Evolutionary conservation across 1,139 yeast species (phyloP).

Genomic region (Zygosaccharomyces sapae): DNA sequence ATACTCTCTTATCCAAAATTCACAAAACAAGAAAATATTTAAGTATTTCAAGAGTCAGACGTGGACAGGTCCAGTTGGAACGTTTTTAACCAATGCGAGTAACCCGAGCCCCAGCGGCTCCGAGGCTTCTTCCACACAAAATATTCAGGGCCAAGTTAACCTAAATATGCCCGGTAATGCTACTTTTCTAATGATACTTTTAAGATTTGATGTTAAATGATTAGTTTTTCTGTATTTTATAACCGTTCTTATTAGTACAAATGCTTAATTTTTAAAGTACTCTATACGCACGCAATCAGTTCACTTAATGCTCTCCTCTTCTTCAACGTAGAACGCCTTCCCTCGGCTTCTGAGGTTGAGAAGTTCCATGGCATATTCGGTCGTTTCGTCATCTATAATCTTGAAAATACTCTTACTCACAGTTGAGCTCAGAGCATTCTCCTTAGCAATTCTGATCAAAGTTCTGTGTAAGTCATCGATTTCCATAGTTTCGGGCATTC

Average conservation of each 20-base stretch:
- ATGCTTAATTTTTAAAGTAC: not conserved
- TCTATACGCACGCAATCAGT: not conserved
- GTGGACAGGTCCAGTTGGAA: constrained; percentile 17
- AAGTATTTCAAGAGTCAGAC: constrained; percentile 11
- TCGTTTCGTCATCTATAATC: constrained; percentile 59
- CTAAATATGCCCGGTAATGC: constrained; percentile 14
- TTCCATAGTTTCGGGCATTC: constrained; percentile 58
- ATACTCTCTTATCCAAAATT: constrained; percentile 20
- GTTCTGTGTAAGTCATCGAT: constrained; percentile 64
- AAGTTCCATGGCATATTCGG: constrained; percentile 41
- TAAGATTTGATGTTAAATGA: not conserved
- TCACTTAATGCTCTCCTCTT: too few relatives aligned
- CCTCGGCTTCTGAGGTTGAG: constrained; percentile 45
- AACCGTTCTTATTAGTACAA: not conserved
- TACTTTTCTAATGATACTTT: constrained; percentile 11
- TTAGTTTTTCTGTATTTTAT: constrained; percentile 1
- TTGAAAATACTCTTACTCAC: constrained; percentile 58
- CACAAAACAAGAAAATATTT: constrained; percentile 16
- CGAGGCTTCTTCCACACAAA: constrained; percentile 11
- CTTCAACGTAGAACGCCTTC: constrained; percentile 39
- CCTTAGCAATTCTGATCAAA: constrained; percentile 58
- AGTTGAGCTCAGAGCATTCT: constrained; percentile 56
- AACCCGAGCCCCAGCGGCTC: constrained; percentile 11
- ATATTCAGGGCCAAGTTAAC: constrained; percentile 13
- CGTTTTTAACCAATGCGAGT: constrained; percentile 10